phyloP scores from a whole-genome alignment of 768 basidiomycete genomes.

The Psilocybe cubensis region DNA sequence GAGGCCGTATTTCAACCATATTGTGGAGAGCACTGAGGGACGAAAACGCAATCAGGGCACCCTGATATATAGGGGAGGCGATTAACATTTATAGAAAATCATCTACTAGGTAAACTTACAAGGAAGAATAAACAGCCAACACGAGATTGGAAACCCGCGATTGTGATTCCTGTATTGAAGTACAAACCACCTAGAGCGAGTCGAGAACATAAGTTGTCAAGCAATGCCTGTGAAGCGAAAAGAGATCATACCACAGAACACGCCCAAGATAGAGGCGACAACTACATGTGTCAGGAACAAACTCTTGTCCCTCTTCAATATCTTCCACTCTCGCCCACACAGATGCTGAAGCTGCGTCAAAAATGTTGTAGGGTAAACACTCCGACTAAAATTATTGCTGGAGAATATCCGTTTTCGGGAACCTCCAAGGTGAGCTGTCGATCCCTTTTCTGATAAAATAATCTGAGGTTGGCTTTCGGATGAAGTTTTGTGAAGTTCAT shows the following conservation, averaged over 20 bases:
- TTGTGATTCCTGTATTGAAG: slow-evolving; percentile 76
- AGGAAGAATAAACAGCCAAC: slow-evolving; percentile 96
- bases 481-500: background rate
- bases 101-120: slow-evolving; percentile 40
- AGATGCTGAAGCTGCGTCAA: slow-evolving; percentile 88
- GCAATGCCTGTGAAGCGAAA: background rate
- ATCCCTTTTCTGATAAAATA: background rate
- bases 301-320: slow-evolving; percentile 79
- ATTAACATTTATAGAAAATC: background rate
- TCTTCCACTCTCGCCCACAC: slow-evolving; percentile 85
- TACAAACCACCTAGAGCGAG: slow-evolving; percentile 73
- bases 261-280: slow-evolving; percentile 74
- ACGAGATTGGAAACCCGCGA: slow-evolving; percentile 92
- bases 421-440: background rate
- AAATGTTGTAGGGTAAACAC: slow-evolving; percentile 72
- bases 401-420: background rate
- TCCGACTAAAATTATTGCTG: slow-evolving; percentile 9
- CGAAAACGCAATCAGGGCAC: slow-evolving; percentile 90
- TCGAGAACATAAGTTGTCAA: background rate
- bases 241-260: slow-evolving; percentile 69
- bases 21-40: slow-evolving; percentile 90
- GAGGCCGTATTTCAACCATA: slow-evolving; percentile 77
- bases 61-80: slow-evolving; percentile 44
- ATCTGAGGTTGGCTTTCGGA: background rate
- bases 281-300: slow-evolving; percentile 80